These are phyloP conservation scores for Yamadazyma olivae DNA, from an alignment of 805 yeast species.

Conservation along the genomic window DNA sequence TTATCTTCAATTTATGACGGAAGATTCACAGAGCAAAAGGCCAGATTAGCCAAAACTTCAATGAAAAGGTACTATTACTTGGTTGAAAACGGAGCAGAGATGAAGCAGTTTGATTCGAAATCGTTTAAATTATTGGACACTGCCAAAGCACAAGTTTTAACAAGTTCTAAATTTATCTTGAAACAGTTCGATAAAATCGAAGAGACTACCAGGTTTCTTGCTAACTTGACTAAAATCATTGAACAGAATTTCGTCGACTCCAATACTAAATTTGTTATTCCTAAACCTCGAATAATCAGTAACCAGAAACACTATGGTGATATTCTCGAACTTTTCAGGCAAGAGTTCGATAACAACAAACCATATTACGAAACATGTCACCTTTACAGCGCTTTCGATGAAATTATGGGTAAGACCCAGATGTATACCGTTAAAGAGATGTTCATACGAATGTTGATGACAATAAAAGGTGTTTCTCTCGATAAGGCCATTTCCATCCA, in stretches of 20 bases:
- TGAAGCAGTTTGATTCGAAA: background rate
- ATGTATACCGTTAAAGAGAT: constrained; percentile 72
- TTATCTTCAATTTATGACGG: constrained; percentile 83
- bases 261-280: constrained; percentile 35
- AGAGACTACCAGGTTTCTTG: constrained; percentile 65
- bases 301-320: constrained; percentile 50
- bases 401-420: constrained; percentile 65
- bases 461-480: constrained; percentile 74
- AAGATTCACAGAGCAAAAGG: constrained; percentile 82
- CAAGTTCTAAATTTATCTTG: constrained; percentile 63
- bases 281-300: constrained; percentile 48
- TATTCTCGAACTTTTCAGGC: constrained; percentile 41
- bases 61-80: constrained; percentile 67
- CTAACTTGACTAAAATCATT: constrained; percentile 46
- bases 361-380: constrained; percentile 35
- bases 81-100: constrained; percentile 58
- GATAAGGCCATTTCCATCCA: constrained; percentile 86
- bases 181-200: constrained; percentile 69
- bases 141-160: constrained; percentile 66
- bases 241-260: constrained; percentile 26
- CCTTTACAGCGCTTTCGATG: constrained; percentile 48
- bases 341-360: constrained; percentile 33
- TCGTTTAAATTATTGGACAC: constrained; percentile 42
- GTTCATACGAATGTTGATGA: constrained; percentile 72
- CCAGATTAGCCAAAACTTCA: constrained; percentile 67